These are phyloP conservation scores for Geotrichum phurueaensis DNA, from an alignment of 1,139 yeast species.

Conservation along the genomic window DNA sequence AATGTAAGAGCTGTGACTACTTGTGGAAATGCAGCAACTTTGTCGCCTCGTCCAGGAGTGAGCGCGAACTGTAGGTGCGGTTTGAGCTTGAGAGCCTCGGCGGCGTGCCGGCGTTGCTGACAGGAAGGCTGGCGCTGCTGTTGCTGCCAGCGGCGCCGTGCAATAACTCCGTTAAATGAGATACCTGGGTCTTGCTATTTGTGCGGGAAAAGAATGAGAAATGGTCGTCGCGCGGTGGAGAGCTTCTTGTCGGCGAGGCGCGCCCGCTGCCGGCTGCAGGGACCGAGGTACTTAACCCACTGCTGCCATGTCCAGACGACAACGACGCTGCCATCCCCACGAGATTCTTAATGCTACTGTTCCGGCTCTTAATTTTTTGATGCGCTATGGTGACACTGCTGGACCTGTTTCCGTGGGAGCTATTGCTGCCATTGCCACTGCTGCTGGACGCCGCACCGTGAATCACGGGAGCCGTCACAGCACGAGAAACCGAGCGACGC, in stretches of 20 bases:
- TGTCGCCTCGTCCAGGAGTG: constrained; percentile 13
- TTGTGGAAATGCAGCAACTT: constrained; percentile 15
- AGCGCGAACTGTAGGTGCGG: constrained; percentile 10
- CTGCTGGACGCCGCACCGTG: background rate
- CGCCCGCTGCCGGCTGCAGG: background rate
- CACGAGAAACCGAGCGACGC: constrained; percentile 12
- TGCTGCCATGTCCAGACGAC: background rate
- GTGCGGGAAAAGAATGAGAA: background rate
- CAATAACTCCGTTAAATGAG: background rate
- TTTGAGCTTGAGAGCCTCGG: background rate
- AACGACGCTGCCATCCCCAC: background rate
- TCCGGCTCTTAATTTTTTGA: background rate
- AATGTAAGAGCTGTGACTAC: background rate
- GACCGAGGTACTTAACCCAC: background rate
- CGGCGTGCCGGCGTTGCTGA: background rate
- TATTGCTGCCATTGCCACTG: background rate
- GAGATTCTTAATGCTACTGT: background rate
- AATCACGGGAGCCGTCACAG: background rate
- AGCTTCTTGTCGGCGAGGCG: background rate
- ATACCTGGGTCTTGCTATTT: background rate
- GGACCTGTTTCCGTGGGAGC: background rate
- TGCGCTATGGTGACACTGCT: background rate
- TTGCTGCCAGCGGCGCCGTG: background rate
- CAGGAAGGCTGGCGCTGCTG: background rate
- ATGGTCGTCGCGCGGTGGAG: background rate